Evolutionary conservation across 2,329 filamentous ascomycete genomes (phyloP).

Genomic region (Cladophialophora psammophila): DNA sequence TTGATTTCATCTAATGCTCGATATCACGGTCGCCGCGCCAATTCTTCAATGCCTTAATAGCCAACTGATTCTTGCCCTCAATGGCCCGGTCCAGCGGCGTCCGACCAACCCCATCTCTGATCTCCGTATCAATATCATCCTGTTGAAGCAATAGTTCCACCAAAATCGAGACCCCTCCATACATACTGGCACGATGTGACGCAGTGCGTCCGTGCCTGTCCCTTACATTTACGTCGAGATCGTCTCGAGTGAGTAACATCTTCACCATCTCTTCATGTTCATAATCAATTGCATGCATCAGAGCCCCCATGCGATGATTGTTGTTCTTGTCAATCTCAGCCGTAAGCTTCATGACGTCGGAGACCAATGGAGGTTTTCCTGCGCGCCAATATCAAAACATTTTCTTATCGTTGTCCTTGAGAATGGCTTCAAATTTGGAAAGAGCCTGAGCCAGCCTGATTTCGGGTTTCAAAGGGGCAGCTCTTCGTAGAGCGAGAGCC

Average conservation of each 20-base stretch:
- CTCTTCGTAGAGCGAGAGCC: constrained; percentile 17
- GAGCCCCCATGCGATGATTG: constrained; percentile 21
- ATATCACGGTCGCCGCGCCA: too few species aligned
- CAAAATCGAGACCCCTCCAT: too few species aligned
- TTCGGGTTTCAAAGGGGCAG: constrained; percentile 35
- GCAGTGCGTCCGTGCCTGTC: neutral
- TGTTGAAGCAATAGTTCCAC: too few species aligned
- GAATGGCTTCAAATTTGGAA: constrained; percentile 49
- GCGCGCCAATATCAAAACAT: constrained; percentile 3
- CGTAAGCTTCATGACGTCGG: constrained; percentile 33
- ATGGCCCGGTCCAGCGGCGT: too few species aligned
- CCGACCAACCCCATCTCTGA: too few species aligned
- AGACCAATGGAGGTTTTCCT: constrained; percentile 6
- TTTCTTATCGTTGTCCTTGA: constrained; percentile 49
- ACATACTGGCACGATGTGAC: neutral
- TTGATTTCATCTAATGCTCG: too few species aligned
- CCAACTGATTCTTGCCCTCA: too few species aligned
- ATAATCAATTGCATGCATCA: too few species aligned
- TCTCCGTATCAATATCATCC: too few species aligned
- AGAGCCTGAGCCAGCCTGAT: constrained; percentile 50
- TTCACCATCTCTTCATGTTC: neutral
- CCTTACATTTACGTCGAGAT: neutral
- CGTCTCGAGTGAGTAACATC: neutral
- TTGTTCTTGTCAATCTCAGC: constrained; percentile 36
- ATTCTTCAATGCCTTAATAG: too few species aligned